Conservation (phyloP, 805 yeast species). For the Ogataea trehaloabstinens region DNA sequence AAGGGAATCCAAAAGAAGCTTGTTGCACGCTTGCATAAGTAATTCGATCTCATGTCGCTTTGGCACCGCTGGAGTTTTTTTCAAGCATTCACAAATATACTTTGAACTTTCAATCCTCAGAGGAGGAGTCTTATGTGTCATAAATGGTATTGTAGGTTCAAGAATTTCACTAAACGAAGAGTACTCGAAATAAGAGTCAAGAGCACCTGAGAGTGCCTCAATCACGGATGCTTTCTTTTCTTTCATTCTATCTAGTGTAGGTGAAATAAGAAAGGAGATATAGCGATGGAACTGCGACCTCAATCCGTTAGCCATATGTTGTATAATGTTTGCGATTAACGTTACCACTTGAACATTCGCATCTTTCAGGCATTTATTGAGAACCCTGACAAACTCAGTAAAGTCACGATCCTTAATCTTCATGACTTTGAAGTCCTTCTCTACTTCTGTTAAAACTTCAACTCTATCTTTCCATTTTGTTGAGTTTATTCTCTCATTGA, state of each 20-base stretch:
- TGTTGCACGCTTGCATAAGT: slow-evolving; percentile 55
- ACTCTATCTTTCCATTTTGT: slow-evolving; percentile 90
- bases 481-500: slow-evolving; percentile 53
- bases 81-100: slow-evolving; percentile 62
- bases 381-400: slow-evolving; percentile 53
- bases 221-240: slow-evolving; percentile 82
- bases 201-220: slow-evolving; percentile 63
- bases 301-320: slow-evolving; percentile 64
- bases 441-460: slow-evolving; percentile 70
- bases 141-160: slow-evolving; percentile 55
- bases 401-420: slow-evolving; percentile 61
- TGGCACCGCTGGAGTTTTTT: slow-evolving; percentile 49
- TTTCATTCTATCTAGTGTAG: slow-evolving; percentile 77
- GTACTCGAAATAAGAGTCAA: slow-evolving; percentile 59
- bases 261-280: slow-evolving; percentile 48
- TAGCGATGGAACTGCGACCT: slow-evolving; percentile 55
- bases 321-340: slow-evolving; percentile 66
- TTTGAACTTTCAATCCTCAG: slow-evolving; percentile 69
- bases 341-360: slow-evolving; percentile 87
- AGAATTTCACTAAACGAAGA: slow-evolving; percentile 54
- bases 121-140: slow-evolving; percentile 81
- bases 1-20: slow-evolving; percentile 76
- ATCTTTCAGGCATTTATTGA: slow-evolving; percentile 79
- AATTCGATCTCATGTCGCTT: slow-evolving; percentile 50
- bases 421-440: slow-evolving; percentile 50